Conservation (phyloP, 1,284 basidiomycete species). For the Apiotrichum gracile region DNA sequence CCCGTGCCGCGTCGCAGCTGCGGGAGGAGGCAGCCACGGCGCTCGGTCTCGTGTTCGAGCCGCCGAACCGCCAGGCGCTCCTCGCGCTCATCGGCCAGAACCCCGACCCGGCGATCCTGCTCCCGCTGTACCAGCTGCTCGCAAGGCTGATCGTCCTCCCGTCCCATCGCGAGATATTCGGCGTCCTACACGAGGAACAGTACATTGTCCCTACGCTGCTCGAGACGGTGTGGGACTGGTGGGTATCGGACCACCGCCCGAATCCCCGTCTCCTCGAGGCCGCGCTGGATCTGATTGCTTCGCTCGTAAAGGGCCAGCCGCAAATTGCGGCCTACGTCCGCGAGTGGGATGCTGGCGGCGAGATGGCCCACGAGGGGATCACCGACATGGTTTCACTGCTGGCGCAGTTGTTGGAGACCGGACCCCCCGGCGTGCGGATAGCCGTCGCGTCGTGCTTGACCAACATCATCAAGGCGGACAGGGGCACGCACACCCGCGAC, state of each 20-base stretch:
- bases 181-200: conserved; percentile 44
- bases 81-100: conserved; percentile 23
- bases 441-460: conserved; percentile 38
- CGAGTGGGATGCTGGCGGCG: conserved; percentile 13
- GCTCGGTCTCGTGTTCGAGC: conserved; percentile 33
- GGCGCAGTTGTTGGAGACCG: conserved; percentile 26
- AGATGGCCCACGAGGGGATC: neutral
- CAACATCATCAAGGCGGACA: conserved; percentile 38
- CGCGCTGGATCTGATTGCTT: conserved; percentile 61
- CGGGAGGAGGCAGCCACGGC: conserved; percentile 19
- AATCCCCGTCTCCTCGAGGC: conserved; percentile 61
- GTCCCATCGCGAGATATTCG: conserved; percentile 51
- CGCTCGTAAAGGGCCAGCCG: conserved; percentile 62
- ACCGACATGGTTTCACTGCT: conserved; percentile 20
- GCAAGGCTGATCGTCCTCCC: conserved; percentile 57
- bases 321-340: conserved; percentile 20
- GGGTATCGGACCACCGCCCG: conserved; percentile 29
- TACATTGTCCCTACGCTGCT: conserved; percentile 32
- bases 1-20: conserved; percentile 12
- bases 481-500: conserved; percentile 14
- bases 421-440: conserved; percentile 34
- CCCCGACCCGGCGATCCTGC: conserved; percentile 45
- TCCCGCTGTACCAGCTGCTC: conserved; percentile 53
- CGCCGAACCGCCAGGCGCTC: conserved; percentile 27
- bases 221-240: conserved; percentile 21